Evolutionary conservation across 306 rosid species (phyloP), one percentile per base, ranked within the genome.

Genomic region (Acmispon strigosus): DNA sequence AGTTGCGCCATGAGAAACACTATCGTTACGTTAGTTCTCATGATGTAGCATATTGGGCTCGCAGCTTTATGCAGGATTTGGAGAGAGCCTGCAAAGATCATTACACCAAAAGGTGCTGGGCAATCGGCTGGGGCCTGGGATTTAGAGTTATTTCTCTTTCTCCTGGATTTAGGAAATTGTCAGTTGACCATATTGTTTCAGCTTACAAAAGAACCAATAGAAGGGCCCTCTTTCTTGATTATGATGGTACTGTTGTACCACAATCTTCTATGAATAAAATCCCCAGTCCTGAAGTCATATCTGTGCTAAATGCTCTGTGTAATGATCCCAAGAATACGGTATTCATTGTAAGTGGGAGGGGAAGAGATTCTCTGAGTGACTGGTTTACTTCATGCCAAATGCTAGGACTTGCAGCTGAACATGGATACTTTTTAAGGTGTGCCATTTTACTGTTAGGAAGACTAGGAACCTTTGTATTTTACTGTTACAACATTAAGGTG

Each of bases 31-130:
- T 89, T 49, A 89, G 88, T 69, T 84, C 89, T 76, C 97, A 89
- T 77, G 96, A 89, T 65, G 93, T 91, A 36, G 92, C 87, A 11
- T 86, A 89, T 66, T 91, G 97, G 97, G 89, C 97, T 0, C 80
- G 77, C 50, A 87, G 96, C 77, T 91, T 91, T 78, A 69, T 83
- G 74, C 90, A 87, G 80, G 96, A 87, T 72, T 75, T 91, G 59
- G 87, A 85, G 84, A 81, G 91, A 72, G 91, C 97, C 4, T 91
- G 96, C 74, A 61, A 10, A 61, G 91, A 87, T 64, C 97, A 91
- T 73, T 84, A 72, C 73, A 63, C 78, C 56, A 91, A 87, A 75
- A 78, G 89, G 57, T 91, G 87, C 72, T 85, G 91, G 88, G 92
- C 88, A 55, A 81, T 86, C 42, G 92, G 96, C 41, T 73, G 82